Evolutionary conservation across 192 early-diverging fungal genomes (phyloP), one percentile per base, ranked within the genome.

Genomic region (Backusella westeae): DNA sequence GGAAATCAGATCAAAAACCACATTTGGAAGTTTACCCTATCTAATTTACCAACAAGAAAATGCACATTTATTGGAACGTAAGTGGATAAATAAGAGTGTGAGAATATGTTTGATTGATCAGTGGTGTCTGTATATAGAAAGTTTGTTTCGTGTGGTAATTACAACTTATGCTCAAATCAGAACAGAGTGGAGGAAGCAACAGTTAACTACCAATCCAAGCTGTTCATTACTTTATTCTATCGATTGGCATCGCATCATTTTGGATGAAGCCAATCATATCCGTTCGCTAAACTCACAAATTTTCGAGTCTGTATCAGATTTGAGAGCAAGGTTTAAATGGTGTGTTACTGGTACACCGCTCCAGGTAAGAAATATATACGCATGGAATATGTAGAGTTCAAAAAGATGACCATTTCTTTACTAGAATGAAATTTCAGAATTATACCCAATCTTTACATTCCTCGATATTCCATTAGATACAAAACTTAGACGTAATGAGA

Each of bases 331-430:
- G 35, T 73, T 42, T 49, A 32, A 34, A 53, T 78, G 77, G 77
- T 78, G 77, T 74, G 19, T 78, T 19, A 66, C 77, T 21, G 77
- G 77, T 29, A 78, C 77, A 23, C 77, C 77, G 12, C 32, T 78
- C 29, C 77, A 78, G 69, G 76, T 77, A 77, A 36, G 7, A 67
- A 15, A 67, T 32, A 32, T 32, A 32, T 32, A 3, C 32, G 2
- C 32, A 32, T 32, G 8, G 12, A 35, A 19, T 29, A 26, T 59
- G 42, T 44, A 44, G 12, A 17, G 15, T 19, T 44, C 15, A 72
- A 44, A 21, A 44, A 72, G 12, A 69, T 36, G 36, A 39, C 21
- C n/a, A 4, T 72, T 29, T 70, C 6, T 53, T 17, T 72, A n/a
- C 10, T 71, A 77, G 71, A 78, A 78, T 38, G 42, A 78, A 29